Percentiles rank a stretch among this genome's conserved stretches.
Conservation (phyloP, 2,329 filamentous ascomycete species). For the Aaosphaeria arxii region DNA sequence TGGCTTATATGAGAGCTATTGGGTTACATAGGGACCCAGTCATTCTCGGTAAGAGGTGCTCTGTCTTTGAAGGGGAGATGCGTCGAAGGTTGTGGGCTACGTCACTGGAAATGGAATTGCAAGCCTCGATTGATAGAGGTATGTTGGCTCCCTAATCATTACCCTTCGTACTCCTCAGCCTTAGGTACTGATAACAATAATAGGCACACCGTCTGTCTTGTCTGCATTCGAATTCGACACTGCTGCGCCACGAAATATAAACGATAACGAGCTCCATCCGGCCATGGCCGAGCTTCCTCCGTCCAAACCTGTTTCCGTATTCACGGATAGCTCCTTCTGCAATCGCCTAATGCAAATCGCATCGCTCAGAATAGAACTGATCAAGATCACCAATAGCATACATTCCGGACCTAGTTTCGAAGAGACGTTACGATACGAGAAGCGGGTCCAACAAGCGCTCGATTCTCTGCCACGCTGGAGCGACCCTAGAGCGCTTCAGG, state of each 20-base stretch:
- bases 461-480: slow-evolving; percentile 10
- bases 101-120: slow-evolving; percentile 53
- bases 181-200: not conserved
- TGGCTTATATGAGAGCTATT: slow-evolving; percentile 48
- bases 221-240: slow-evolving; percentile 46
- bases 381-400: slow-evolving; percentile 9
- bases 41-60: slow-evolving; percentile 25
- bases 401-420: slow-evolving; percentile 5
- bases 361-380: slow-evolving; percentile 8
- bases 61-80: slow-evolving; percentile 47
- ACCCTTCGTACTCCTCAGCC: not conserved
- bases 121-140: slow-evolving; percentile 50
- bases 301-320: slow-evolving; percentile 10
- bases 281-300: slow-evolving; percentile 5
- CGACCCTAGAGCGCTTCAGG: slow-evolving; percentile 8
- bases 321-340: slow-evolving; percentile 19
- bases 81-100: slow-evolving; percentile 55
- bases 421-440: slow-evolving; percentile 12
- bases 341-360: slow-evolving; percentile 7
- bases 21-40: slow-evolving; percentile 50
- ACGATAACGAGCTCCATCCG: slow-evolving; percentile 44
- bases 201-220: slow-evolving; percentile 45
- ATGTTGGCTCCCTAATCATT: not conserved
- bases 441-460: slow-evolving; percentile 7
- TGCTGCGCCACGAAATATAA: slow-evolving; percentile 46